Evolutionary conservation across 345 rosid species (phyloP).

Genomic region (Cardamine chenopodiifolia): DNA sequence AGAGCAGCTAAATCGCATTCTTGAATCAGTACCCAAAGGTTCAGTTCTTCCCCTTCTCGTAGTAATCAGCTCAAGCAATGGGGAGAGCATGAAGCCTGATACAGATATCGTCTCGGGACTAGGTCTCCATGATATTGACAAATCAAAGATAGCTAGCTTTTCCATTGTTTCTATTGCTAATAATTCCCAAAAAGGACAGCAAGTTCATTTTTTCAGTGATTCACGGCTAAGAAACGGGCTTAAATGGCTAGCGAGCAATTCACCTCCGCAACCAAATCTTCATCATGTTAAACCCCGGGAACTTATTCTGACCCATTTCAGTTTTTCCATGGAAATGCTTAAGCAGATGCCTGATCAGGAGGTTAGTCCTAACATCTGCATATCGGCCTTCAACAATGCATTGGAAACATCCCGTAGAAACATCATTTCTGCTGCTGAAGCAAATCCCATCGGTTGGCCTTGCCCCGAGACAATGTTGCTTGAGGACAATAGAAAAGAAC

Average conservation of each 20-base stretch:
- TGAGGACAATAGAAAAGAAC: slow-evolving; percentile 48
- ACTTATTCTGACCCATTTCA: slow-evolving; percentile 60
- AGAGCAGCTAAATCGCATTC: slow-evolving; percentile 56
- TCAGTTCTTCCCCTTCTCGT: slow-evolving; percentile 81
- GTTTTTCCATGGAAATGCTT: slow-evolving; percentile 52
- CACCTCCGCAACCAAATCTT: slow-evolving; percentile 76
- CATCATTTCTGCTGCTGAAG: slow-evolving; percentile 61
- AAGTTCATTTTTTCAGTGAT: slow-evolving; percentile 72
- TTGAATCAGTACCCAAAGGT: slow-evolving; percentile 63
- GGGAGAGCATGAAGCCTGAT: slow-evolving; percentile 49
- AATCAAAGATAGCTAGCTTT: slow-evolving; percentile 60
- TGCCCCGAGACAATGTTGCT: slow-evolving; percentile 70
- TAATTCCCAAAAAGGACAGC: slow-evolving; percentile 42
- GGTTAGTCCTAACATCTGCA: slow-evolving; percentile 62
- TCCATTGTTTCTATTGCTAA: slow-evolving; percentile 60
- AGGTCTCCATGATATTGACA: slow-evolving; percentile 69
- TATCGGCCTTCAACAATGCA: slow-evolving; percentile 80
- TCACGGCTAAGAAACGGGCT: slow-evolving; percentile 68
- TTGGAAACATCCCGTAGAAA: slow-evolving; percentile 57
- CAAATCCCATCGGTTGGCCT: slow-evolving; percentile 73
- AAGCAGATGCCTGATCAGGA: slow-evolving; percentile 52
- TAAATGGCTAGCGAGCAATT: slow-evolving; percentile 76
- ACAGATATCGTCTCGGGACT: slow-evolving; percentile 49
- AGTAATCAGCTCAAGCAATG: slow-evolving; percentile 52
- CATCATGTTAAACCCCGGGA: slow-evolving; percentile 54